A percentile compares a stretch with the other conserved stretches of the same genome.
Evolutionary conservation across 768 basidiomycete genomes (phyloP).

Genomic region (Mycena alexandri): DNA sequence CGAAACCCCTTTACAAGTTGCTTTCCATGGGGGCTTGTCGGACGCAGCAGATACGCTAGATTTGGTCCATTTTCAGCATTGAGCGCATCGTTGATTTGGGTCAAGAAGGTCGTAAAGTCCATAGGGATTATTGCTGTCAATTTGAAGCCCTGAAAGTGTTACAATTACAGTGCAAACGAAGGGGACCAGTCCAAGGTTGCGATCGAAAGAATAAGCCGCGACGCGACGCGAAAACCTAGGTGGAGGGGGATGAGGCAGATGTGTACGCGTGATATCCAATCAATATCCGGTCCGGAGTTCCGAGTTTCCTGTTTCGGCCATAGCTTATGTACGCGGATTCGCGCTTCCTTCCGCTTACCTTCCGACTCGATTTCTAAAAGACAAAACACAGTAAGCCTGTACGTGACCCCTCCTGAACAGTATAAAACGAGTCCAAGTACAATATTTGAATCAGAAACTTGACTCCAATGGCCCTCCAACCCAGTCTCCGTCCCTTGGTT

Average conservation of each 20-base stretch:
- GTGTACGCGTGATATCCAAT: no score
- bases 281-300: no score
- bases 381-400: no score
- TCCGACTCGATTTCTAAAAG: no score
- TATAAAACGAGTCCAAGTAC: no score
- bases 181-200: constrained; percentile 1
- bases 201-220: neutral
- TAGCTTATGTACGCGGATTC: no score
- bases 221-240: constrained; percentile 14
- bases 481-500: constrained; percentile 73
- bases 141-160: constrained; percentile 9
- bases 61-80: constrained; percentile 74
- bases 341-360: no score
- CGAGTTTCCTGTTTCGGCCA: no score
- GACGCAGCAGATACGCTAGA: constrained; percentile 80
- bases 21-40: constrained; percentile 83
- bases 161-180: neutral
- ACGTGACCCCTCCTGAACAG: no score
- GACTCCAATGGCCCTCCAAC: constrained; percentile 81
- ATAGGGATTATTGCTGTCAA: constrained; percentile 53
- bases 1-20: constrained; percentile 80
- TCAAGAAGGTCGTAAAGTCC: constrained; percentile 71
- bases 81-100: constrained; percentile 72
- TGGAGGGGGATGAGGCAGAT: no score
- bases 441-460: neutral